phyloP scores from a whole-genome alignment of 306 rosid species.

The Senna tora region DNA sequence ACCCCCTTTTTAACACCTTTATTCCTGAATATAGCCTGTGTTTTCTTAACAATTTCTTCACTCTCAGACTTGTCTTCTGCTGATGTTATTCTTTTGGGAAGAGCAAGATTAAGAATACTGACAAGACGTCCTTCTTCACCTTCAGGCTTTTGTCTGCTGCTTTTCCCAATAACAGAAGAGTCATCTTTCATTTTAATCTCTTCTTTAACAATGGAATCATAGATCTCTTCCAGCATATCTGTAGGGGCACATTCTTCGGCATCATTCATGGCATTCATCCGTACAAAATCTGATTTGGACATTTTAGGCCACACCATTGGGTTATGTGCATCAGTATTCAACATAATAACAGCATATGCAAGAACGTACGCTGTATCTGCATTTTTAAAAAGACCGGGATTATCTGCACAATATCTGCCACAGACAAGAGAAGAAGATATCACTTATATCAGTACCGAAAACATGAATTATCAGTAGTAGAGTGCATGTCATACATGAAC shows the following conservation, averaged over 20 bases:
- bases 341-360: constrained; percentile 95
- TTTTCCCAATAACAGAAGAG: constrained; percentile 58
- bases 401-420: constrained; percentile 96
- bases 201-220: constrained; percentile 88
- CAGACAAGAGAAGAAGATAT: constrained; percentile 44
- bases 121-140: constrained; percentile 94
- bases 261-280: constrained; percentile 86
- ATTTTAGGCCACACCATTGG: constrained; percentile 99
- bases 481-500: constrained; percentile 19
- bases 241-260: constrained; percentile 90
- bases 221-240: constrained; percentile 88
- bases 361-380: constrained; percentile 99
- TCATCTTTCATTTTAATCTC: constrained; percentile 97
- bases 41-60: constrained; percentile 90
- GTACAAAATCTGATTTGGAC: constrained; percentile 91
- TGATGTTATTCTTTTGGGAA: constrained; percentile 74
- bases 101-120: constrained; percentile 92
- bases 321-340: constrained; percentile 98
- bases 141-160: constrained; percentile 68
- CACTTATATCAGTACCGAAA: constrained; percentile 41
- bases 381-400: constrained; percentile 91
- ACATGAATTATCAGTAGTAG: constrained; percentile 30
- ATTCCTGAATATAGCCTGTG: constrained; percentile 88
- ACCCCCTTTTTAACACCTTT: constrained; percentile 86
- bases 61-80: constrained; percentile 83